Evolutionary conservation across 164 flowering plant species (phyloP).

Genomic region (Dillenia turbinata): DNA sequence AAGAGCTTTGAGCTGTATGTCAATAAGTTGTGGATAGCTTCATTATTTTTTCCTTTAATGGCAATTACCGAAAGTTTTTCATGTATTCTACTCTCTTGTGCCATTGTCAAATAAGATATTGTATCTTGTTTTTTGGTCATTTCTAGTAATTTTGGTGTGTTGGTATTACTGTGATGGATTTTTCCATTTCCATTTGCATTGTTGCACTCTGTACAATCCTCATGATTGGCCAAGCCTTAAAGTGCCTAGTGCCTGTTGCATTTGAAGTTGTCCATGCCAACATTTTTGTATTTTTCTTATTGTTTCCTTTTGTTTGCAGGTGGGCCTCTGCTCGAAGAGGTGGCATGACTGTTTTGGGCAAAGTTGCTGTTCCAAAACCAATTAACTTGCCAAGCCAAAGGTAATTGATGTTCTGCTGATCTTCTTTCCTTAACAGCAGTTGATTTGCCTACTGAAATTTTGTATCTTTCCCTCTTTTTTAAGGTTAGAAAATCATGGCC

Average conservation of each 20-base stretch:
- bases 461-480: conserved; percentile 19
- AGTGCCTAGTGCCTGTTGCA: background rate
- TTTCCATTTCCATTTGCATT: too few relatives aligned
- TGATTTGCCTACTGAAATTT: conserved; percentile 1
- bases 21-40: too few relatives aligned
- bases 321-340: conserved; percentile 80
- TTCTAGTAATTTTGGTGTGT: background rate
- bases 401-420: conserved; percentile 28
- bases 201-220: too few relatives aligned
- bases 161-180: too few relatives aligned
- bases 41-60: too few relatives aligned
- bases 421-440: background rate
- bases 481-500: conserved; percentile 95
- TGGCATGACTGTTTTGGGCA: conserved; percentile 87
- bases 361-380: conserved; percentile 93
- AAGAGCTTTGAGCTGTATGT: too few relatives aligned
- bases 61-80: too few relatives aligned
- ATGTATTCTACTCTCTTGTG: too few relatives aligned
- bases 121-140: background rate
- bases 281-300: background rate
- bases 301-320: conserved; percentile 25
- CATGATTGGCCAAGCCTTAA: too few relatives aligned
- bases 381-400: conserved; percentile 94
- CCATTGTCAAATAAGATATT: too few relatives aligned
- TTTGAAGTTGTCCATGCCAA: background rate